A percentile compares a stretch with the other conserved stretches of the same genome.
These are phyloP conservation scores for Fermentozyma sake DNA, from an alignment of 1,139 yeast species.

Conservation along the genomic window DNA sequence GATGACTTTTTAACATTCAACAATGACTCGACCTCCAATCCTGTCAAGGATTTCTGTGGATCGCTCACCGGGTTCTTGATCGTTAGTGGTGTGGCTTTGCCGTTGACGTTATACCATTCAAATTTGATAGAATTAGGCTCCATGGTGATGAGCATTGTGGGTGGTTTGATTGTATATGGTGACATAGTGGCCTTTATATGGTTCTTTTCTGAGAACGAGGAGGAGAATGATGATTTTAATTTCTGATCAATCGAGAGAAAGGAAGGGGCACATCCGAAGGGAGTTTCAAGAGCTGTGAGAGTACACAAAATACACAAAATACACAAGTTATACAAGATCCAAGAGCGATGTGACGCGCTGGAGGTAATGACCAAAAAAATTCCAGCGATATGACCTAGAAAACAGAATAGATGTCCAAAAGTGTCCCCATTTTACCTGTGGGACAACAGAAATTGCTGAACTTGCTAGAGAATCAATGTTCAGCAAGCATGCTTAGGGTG, in stretches of 20 bases:
- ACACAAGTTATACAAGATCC: no score
- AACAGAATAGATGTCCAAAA: no score
- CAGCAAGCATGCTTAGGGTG: not conserved
- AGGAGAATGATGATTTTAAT: constrained; percentile 51
- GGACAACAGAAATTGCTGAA: constrained; percentile 5
- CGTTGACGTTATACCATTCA: constrained; percentile 61
- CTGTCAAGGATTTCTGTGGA: constrained; percentile 57
- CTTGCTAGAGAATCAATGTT: not conserved
- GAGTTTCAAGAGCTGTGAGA: no score
- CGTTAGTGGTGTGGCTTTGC: constrained; percentile 64
- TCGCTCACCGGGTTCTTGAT: constrained; percentile 63
- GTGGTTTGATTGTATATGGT: constrained; percentile 68
- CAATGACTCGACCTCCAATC: constrained; percentile 36
- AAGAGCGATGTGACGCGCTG: no score
- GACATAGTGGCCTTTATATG: constrained; percentile 67
- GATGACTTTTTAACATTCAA: constrained; percentile 66
- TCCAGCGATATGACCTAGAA: no score
- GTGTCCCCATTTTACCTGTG: no score
- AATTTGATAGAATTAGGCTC: constrained; percentile 54
- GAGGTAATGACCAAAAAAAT: no score
- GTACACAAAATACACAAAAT: no score
- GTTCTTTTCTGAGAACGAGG: constrained; percentile 59
- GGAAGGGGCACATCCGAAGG: no score
- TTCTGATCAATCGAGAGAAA: no score
- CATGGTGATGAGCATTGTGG: constrained; percentile 59